A percentile compares a stretch with the other conserved stretches of the same genome.
Conservation (phyloP, 75 land plant species). For the Cryptomeria japonica region DNA sequence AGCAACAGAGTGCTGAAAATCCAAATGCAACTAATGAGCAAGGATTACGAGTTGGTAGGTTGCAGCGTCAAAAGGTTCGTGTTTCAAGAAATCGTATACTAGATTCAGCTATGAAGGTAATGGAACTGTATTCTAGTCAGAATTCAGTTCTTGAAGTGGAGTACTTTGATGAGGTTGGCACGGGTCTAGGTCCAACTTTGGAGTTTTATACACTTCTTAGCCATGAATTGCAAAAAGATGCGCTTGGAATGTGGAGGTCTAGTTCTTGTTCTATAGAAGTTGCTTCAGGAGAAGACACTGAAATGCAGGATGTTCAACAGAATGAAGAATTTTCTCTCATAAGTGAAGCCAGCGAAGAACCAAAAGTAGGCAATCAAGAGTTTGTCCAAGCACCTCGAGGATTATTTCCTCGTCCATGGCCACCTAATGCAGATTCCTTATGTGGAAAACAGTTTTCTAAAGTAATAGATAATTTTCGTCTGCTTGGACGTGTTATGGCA, state of each 20-base stretch:
- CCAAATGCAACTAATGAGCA: slow-evolving; percentile 12
- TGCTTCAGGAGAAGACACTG: not conserved
- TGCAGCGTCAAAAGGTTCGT: slow-evolving; percentile 23
- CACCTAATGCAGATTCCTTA: slow-evolving; percentile 10
- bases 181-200: slow-evolving; percentile 22
- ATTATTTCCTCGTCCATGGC: slow-evolving; percentile 82
- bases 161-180: slow-evolving; percentile 28
- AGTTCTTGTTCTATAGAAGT: not conserved
- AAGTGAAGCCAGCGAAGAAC: slow-evolving; percentile 5
- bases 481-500: slow-evolving; percentile 70
- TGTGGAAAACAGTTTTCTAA: slow-evolving; percentile 30
- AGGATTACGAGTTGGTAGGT: slow-evolving; percentile 13
- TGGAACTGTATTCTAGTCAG: slow-evolving; percentile 18
- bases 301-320: slow-evolving; percentile 5
- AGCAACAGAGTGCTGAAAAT: slow-evolving; percentile 18
- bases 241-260: slow-evolving; percentile 25
- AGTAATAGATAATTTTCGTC: slow-evolving; percentile 50
- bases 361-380: slow-evolving; percentile 11
- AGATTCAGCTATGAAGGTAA: slow-evolving; percentile 22
- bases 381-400: slow-evolving; percentile 42
- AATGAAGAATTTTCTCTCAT: not conserved
- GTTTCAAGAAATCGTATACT: slow-evolving; percentile 19
- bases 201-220: slow-evolving; percentile 26
- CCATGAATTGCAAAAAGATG: slow-evolving; percentile 23
- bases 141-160: slow-evolving; percentile 31